A percentile compares a stretch with the other conserved stretches of the same genome.
phyloP scores from a whole-genome alignment of 1,284 basidiomycete species.

The Leucocoprinus gongylophorus region DNA sequence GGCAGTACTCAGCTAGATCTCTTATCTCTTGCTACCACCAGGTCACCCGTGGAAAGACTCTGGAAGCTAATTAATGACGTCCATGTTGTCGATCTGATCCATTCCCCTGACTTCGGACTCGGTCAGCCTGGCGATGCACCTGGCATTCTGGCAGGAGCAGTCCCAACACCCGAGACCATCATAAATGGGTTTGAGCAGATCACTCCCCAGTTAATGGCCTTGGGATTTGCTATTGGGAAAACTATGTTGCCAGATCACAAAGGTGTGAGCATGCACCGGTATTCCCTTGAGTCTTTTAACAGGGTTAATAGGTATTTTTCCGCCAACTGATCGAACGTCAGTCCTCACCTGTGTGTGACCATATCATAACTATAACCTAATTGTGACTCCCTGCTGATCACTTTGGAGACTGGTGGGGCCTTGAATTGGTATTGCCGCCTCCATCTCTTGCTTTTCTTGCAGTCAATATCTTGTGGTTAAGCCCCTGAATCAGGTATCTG shows the following conservation, averaged over 20 bases:
- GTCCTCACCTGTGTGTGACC: conserved; percentile 63
- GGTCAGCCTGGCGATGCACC: conserved; percentile 37
- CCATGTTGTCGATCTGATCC: conserved; percentile 51
- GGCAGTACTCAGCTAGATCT: conserved; percentile 7
- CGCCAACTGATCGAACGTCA: conserved; percentile 69
- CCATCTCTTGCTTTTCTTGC: conserved; percentile 54
- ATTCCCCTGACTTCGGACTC: conserved; percentile 50
- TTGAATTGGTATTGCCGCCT: conserved; percentile 65
- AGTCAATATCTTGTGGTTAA: conserved; percentile 31
- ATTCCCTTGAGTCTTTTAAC: background rate
- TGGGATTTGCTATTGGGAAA: conserved; percentile 69
- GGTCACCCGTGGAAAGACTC: conserved; percentile 43
- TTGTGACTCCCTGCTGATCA: conserved; percentile 4
- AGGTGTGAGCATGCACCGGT: conserved; percentile 28
- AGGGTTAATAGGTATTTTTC: conserved; percentile 45
- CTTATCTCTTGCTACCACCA: conserved; percentile 32
- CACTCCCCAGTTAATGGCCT: conserved; percentile 67
- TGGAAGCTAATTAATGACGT: conserved; percentile 46
- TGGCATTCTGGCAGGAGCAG: conserved; percentile 61
- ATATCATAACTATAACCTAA: background rate
- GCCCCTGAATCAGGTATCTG: background rate
- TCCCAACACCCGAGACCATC: conserved; percentile 67
- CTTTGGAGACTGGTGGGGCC: conserved; percentile 72
- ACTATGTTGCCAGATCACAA: conserved; percentile 62
- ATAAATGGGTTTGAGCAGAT: conserved; percentile 60